Percentiles rank a stretch among this genome's conserved stretches.
Evolutionary conservation across 148 eudicot genomes (phyloP).

Genomic region (Agrostemma githago): DNA sequence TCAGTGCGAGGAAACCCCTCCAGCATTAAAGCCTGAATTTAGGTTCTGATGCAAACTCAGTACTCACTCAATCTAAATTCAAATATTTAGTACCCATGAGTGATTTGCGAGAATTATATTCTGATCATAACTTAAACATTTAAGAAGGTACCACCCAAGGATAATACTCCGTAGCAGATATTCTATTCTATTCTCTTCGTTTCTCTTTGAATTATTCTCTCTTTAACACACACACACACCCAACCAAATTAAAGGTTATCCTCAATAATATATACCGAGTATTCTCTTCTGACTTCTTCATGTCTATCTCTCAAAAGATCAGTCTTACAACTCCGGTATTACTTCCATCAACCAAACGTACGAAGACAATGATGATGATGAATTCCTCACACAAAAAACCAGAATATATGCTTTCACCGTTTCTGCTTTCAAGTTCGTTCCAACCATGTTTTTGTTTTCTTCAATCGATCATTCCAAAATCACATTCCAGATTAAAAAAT

Average conservation of each 20-base stretch:
- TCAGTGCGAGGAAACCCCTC: slow-evolving; percentile 91
- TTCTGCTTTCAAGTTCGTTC: slow-evolving; percentile 68
- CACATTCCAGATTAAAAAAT: too few species aligned
- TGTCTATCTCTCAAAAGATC: neutral
- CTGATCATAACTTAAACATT: slow-evolving; percentile 64
- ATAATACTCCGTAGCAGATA: too few species aligned
- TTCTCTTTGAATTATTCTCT: too few species aligned
- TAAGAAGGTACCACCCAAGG: slow-evolving; percentile 44
- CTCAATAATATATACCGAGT: neutral
- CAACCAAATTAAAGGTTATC: neutral
- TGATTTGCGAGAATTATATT: slow-evolving; percentile 23
- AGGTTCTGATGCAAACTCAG: neutral
- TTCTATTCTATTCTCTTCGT: too few species aligned
- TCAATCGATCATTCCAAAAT: too few species aligned
- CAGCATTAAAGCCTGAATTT: too few species aligned
- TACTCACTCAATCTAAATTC: too few species aligned
- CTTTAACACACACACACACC: neutral
- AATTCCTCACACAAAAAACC: neutral
- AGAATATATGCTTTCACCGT: too few species aligned
- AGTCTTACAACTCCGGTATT: neutral
- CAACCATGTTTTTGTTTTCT: too few species aligned
- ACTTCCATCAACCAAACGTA: slow-evolving; percentile 45
- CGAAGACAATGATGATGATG: neutral
- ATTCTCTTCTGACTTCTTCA: neutral
- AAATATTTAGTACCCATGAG: slow-evolving; percentile 9